These are phyloP conservation scores for Syzygium malaccense DNA, from an alignment of 441 rosid species.

Conservation along the genomic window DNA sequence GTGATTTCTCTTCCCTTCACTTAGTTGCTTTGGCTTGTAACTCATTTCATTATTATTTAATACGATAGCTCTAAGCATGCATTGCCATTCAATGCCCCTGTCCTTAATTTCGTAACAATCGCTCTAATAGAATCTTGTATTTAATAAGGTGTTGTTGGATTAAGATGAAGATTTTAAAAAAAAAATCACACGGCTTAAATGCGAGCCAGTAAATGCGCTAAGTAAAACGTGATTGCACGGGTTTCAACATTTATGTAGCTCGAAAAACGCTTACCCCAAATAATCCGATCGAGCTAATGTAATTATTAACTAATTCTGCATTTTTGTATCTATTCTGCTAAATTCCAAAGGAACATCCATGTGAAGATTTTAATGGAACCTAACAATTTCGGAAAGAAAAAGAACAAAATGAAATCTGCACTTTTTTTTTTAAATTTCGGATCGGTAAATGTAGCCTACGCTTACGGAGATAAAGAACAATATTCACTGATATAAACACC, in stretches of 20 bases:
- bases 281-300: background rate
- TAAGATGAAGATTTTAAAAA: background rate
- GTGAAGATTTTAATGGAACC: background rate
- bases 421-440: too few relatives aligned
- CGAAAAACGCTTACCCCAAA: background rate
- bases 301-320: background rate
- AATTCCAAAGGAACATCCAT: background rate
- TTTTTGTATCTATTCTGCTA: background rate
- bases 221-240: background rate
- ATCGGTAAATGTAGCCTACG: too few relatives aligned
- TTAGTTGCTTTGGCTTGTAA: too few relatives aligned
- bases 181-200: background rate
- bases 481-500: rapidly evolving
- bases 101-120: background rate
- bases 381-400: background rate
- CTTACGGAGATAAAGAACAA: background rate
- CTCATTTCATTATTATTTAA: background rate
- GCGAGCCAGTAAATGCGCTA: background rate
- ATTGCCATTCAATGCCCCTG: background rate
- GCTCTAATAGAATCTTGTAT: background rate
- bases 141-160: background rate
- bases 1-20: too few relatives aligned
- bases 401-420: background rate
- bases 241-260: background rate
- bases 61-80: background rate